A percentile compares a stretch with the other conserved stretches of the same genome.
Conservation (phyloP, 164 flowering plant genomes). For the Piper betle region DNA sequence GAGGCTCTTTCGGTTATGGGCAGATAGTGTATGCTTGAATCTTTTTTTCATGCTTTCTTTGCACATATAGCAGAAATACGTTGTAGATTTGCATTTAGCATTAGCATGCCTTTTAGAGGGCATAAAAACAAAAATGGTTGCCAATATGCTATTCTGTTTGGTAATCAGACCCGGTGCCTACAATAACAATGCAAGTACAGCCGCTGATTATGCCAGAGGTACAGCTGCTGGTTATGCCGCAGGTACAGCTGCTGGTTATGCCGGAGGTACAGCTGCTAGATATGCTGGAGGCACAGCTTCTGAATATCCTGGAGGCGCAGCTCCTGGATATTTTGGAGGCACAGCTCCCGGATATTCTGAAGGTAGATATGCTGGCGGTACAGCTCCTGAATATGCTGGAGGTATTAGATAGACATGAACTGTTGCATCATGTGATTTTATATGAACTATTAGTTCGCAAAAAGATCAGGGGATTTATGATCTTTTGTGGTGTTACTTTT, state of each 20-base stretch:
- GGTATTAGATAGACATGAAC: no score
- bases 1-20: slow-evolving; percentile 16
- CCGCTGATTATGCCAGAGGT: no score
- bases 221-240: no score
- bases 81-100: neutral
- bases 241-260: slow-evolving; percentile 9
- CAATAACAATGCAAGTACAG: slow-evolving; percentile 16
- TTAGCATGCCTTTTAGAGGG: no score
- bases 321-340: neutral
- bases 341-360: no score
- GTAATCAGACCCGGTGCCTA: slow-evolving; percentile 4
- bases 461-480: no score
- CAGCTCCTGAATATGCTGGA: no score
- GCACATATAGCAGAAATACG: neutral
- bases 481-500: no score
- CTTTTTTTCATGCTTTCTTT: neutral
- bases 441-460: no score
- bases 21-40: slow-evolving; percentile 13
- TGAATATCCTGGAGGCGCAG: no score
- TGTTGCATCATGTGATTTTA: no score
- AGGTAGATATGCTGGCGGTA: no score
- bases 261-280: slow-evolving; percentile 18
- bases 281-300: slow-evolving; percentile 17
- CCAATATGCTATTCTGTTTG: neutral
- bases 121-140: neutral